Conservation (phyloP, 2,329 filamentous ascomycete species). For the Fonsecaea pedrosoi region DNA sequence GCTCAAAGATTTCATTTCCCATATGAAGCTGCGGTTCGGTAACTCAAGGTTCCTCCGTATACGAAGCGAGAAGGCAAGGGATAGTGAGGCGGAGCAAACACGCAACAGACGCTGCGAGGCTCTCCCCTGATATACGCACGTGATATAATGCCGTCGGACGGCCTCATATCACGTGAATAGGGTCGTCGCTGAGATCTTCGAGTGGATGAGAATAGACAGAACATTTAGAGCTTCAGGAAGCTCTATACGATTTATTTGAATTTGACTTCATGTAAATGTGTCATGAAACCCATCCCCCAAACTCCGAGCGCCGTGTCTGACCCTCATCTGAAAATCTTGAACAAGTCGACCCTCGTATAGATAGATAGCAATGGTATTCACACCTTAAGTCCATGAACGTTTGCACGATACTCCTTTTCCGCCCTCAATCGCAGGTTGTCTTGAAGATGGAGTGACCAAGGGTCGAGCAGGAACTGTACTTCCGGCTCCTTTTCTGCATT, state of each 20-base stretch:
- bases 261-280: too few species aligned
- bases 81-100: background rate
- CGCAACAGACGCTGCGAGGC: background rate
- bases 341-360: too few species aligned
- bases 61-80: too few species aligned
- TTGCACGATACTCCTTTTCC: conserved; percentile 12
- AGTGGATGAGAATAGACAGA: too few species aligned
- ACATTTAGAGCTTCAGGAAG: too few species aligned
- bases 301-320: background rate
- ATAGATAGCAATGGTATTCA: background rate
- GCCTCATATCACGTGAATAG: too few species aligned
- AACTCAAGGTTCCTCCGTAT: background rate
- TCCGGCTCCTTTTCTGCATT: conserved; percentile 4
- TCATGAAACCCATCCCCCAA: too few species aligned
- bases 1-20: conserved; percentile 9
- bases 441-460: conserved; percentile 12
- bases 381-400: background rate
- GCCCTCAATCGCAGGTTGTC: conserved; percentile 15
- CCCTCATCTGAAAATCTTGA: background rate
- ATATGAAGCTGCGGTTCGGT: background rate
- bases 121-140: background rate
- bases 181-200: background rate
- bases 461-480: conserved; percentile 15
- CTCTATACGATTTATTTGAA: too few species aligned
- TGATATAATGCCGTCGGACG: too few species aligned